Evolutionary conservation across 2,329 filamentous ascomycete species (phyloP), one percentile per base, ranked within the genome.

Genomic region (Pseudogymnoascus sp.): DNA sequence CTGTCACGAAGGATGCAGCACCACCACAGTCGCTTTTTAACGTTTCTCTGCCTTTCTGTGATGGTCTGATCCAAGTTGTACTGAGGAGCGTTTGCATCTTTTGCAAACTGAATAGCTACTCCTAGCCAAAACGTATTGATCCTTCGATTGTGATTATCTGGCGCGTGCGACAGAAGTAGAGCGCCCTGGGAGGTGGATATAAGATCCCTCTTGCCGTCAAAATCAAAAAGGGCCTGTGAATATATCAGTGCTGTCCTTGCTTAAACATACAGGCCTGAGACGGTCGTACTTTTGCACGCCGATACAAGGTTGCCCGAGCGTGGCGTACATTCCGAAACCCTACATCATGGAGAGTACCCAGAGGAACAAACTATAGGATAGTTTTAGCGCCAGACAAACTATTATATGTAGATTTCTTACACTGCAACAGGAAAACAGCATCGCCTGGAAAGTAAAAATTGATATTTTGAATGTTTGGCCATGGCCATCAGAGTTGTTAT

Each of bases 21-120:
- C 81, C 81, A 83, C 81, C 81, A 83, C 6, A 84, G 70, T 1
- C 80, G 74, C 69, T 82, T 83, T 34, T 79, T 74, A 6, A 75
- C 72, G 65, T 76, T 74, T 63, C 76, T 73, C 65, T 76, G 76
- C 66, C 75, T 73, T 8, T 72, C 67, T 51, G 76, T 71, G 8
- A 74, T 66, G 0, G 74, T 72, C 4, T 74, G 72, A 8, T 69
- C 70, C 10, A 57, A 59, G 26, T 62, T 10, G 62, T 79, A 79
- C 31, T 77, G 76, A 47, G 80, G 76, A 1, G 76, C 77, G 42
- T 79, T 77, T 14, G 77, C 76, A 16, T 75, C 74, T 64, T 77
- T 78, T 1, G 81, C 80, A 62, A 80, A 79, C 67, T 81, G 77
- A 60, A 83, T 81, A 1, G 79, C 79, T 39, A 77, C 75, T 21